A percentile compares a stretch with the other conserved stretches of the same genome.
phyloP scores from a whole-genome alignment of 2,329 filamentous ascomycete species.

The Escovopsis weberi region DNA sequence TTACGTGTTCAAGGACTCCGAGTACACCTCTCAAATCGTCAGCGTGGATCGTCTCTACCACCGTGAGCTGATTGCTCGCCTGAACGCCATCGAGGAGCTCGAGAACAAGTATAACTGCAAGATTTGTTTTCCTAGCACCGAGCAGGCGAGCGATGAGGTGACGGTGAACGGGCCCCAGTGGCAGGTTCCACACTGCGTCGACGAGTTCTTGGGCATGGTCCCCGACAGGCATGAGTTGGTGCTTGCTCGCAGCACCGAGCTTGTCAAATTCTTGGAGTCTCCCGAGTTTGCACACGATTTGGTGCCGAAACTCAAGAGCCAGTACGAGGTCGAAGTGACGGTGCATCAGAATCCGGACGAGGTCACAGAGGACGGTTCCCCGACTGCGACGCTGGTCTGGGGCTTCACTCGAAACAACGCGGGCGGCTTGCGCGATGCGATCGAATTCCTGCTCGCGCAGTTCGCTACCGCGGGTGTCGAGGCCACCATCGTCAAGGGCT shows the following conservation, averaged over 20 bases:
- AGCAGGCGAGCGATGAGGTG: constrained; percentile 91
- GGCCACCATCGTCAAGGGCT: constrained; percentile 71
- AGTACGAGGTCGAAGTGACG: constrained; percentile 82
- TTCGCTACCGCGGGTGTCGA: constrained; percentile 86
- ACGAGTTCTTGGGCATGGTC: constrained; percentile 95
- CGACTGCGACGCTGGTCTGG: constrained; percentile 52
- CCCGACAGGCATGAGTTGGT: constrained; percentile 89
- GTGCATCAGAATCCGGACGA: constrained; percentile 51
- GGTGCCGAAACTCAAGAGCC: constrained; percentile 68
- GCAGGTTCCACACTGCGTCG: constrained; percentile 92
- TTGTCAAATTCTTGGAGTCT: constrained; percentile 72
- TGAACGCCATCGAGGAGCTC: constrained; percentile 80
- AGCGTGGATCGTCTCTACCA: constrained; percentile 92
- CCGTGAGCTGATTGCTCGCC: constrained; percentile 77
- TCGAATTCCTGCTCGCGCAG: constrained; percentile 80
- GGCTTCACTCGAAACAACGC: constrained; percentile 95
- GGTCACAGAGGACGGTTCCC: constrained; percentile 39
- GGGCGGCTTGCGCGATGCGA: constrained; percentile 85
- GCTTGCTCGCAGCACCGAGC: constrained; percentile 57
- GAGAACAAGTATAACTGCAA: constrained; percentile 99
- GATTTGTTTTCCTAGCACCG: constrained; percentile 93
- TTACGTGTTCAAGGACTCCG: constrained; percentile 53
- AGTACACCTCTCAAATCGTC: constrained; percentile 89
- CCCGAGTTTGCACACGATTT: constrained; percentile 69
- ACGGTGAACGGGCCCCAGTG: constrained; percentile 94